Evolutionary conservation across 176 grass and related monocot species (phyloP).

Genomic region (sorghum (Sorghum bicolor)): DNA sequence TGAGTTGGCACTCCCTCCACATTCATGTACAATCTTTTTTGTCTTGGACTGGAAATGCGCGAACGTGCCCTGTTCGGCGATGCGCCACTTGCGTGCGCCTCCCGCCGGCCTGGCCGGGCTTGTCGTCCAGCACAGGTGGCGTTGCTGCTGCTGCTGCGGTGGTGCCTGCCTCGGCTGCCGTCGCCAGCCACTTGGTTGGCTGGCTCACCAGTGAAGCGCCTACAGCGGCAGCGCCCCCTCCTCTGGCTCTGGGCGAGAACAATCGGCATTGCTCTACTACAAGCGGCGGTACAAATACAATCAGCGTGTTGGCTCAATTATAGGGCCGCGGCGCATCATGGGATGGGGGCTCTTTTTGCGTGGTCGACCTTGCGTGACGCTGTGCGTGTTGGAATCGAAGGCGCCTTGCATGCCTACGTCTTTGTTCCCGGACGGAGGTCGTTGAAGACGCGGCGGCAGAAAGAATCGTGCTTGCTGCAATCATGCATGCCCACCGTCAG

Average conservation of each 20-base stretch:
- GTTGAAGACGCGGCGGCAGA: neutral
- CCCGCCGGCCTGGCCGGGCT: neutral
- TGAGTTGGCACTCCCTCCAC: neutral
- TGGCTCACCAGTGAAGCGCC: neutral
- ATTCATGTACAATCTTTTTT: no score
- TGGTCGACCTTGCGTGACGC: neutral
- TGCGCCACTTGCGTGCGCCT: no score
- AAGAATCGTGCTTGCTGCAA: neutral
- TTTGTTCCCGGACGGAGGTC: neutral
- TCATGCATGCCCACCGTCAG: neutral
- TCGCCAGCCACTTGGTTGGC: constrained; percentile 3
- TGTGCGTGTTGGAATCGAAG: neutral
- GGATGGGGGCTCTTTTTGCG: neutral
- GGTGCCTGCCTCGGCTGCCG: neutral
- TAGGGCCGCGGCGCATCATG: neutral
- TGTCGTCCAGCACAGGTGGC: constrained; percentile 8
- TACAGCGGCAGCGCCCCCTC: neutral
- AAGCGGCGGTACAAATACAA: neutral
- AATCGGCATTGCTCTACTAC: neutral
- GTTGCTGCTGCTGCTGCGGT: neutral
- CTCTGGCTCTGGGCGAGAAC: no score
- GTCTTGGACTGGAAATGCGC: no score
- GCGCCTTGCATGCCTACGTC: neutral
- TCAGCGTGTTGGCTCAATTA: constrained; percentile 2
- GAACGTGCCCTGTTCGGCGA: no score